Evolutionary conservation across 352 stramenopile species (phyloP), one percentile per base, ranked within the genome.

Genomic region (Globisporangium cystogenes): DNA sequence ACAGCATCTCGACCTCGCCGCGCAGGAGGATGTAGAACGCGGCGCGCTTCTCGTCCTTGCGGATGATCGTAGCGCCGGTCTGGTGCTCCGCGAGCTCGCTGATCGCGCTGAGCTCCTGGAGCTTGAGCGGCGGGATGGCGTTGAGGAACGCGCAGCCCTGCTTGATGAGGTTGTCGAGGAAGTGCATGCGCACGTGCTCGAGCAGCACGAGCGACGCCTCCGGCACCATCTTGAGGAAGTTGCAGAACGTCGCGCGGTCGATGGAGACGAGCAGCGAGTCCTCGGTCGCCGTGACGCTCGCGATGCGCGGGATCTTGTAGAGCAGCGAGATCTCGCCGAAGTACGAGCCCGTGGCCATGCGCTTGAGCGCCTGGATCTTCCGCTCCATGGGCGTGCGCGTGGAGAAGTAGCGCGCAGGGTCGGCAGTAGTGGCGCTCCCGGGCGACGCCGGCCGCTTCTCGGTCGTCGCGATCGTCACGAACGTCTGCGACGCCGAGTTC

Each of bases 281-380:
- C 26, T 78, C 68, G 27, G 82, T 35, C n/a, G 76, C 76, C 8
- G 71, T 78, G 48, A 90, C 76, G 44, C 65, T 86, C 16, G 72
- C 81, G 36, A 86, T 73, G 15, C 76, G 76, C n/a, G 74, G 74
- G 48, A 87, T 76, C 48, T 78, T 79, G 57, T 85, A 83, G 21
- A 90, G 57, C 5, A 90, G 62, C 46, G 76, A 86, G 56, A 86
- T 90, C 41, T 90, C 78, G 26, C 78, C 76, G 60, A 90, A 90
- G 58, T 87, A 90, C 11, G 74, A 68, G 1, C 78, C 78, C 6
- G 67, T 51, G 1, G 59, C 55, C 56, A 90, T 71, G 7, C 67
- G 65, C 60, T 84, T 86, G 1, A 86, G 59, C 11, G 74, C 62
- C 55, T 82, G 69, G 4, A 86, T 72, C 44, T 74, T 72, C 45